Evolutionary conservation across 2,329 filamentous ascomycete genomes (phyloP).

Genomic region (Raffaelea deltoideospora): DNA sequence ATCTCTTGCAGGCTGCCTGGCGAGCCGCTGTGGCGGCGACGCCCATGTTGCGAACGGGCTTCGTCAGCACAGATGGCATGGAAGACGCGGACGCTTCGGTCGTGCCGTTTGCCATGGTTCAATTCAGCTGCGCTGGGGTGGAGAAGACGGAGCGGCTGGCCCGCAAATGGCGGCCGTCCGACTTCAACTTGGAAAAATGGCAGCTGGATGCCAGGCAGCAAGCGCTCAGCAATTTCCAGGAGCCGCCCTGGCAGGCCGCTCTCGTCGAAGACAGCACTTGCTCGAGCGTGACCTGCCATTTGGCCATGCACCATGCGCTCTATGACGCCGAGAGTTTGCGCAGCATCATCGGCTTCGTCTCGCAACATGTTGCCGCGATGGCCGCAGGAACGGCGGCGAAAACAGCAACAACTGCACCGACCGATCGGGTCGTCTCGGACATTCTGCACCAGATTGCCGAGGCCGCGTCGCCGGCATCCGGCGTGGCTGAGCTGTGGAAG

Average conservation of each 20-base stretch:
- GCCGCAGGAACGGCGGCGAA: neutral
- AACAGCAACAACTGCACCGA: conserved; percentile 8
- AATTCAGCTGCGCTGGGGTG: no score
- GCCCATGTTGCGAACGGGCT: conserved; percentile 64
- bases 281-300: conserved; percentile 17
- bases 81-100: no score
- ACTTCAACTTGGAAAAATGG: conserved; percentile 22
- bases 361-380: conserved; percentile 18
- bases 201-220: conserved; percentile 15
- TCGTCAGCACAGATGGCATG: conserved; percentile 48
- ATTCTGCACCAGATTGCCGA: conserved; percentile 23
- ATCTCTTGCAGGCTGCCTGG: no score
- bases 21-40: conserved; percentile 33
- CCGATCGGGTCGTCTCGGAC: conserved; percentile 20
- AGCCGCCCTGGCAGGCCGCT: conserved; percentile 48
- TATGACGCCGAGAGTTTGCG: conserved; percentile 71
- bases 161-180: no score
- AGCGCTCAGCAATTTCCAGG: conserved; percentile 29
- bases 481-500: conserved; percentile 47
- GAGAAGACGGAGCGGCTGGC: no score
- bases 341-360: conserved; percentile 46
- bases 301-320: conserved; percentile 60
- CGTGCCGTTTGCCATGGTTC: conserved; percentile 66
- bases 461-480: conserved; percentile 8
- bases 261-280: conserved; percentile 23